phyloP scores from a whole-genome alignment of 1,284 basidiomycete species.

The Tetrapyrgos nigripes region DNA sequence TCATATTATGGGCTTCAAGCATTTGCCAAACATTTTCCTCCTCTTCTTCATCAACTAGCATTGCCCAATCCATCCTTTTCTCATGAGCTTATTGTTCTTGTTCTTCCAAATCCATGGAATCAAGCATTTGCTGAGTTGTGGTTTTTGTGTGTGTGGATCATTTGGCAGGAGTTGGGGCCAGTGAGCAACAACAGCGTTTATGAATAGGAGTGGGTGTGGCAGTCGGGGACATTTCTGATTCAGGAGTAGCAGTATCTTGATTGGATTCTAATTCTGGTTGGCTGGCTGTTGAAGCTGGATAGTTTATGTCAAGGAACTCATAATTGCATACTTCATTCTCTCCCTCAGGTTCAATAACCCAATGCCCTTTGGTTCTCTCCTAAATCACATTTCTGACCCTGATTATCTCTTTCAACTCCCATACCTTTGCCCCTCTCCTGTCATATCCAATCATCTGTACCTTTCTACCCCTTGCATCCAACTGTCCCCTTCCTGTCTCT shows the following conservation, averaged over 20 bases:
- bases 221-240: background rate
- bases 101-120: background rate
- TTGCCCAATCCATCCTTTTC: background rate
- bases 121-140: background rate
- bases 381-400: background rate
- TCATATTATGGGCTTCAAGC: no score
- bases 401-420: background rate
- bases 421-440: background rate
- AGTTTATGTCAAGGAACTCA: background rate
- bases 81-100: background rate
- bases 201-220: background rate
- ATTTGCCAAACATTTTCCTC: background rate
- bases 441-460: constrained; percentile 5
- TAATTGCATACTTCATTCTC: background rate
- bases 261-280: background rate
- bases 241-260: background rate
- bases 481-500: background rate
- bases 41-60: background rate
- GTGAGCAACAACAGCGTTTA: background rate
- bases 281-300: no score
- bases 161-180: background rate
- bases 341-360: background rate
- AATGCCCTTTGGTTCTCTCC: background rate
- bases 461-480: background rate
- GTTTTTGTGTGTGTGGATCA: background rate